Evolutionary conservation across 768 basidiomycete genomes (phyloP), one percentile per base, ranked within the genome.

Genomic region (Trametes villosa): DNA sequence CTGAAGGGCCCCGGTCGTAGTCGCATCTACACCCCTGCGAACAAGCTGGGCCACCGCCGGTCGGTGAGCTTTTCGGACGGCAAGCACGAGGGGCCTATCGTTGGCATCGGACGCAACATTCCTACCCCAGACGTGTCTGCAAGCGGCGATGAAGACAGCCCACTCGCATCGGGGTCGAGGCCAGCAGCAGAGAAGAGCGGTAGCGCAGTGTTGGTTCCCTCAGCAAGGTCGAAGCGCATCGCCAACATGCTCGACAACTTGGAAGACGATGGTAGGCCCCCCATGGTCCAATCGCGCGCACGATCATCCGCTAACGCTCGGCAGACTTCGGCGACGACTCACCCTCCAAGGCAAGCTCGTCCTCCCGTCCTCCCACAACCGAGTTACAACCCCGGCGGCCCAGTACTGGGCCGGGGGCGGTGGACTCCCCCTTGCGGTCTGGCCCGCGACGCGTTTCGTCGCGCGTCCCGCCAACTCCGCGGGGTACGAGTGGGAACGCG

Each of bases 1-100:
- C 68, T 89, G 73, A 86, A 84, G 68, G 80, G 82, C 67, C 72
- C 79, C 22, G 80, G 70, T 67, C 79, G 80, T 30, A 68, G 74
- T n/a, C 77, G 75, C 50, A 75, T 82, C 64, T 79, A 79, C 60
- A 90, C 85, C 18, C 89, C 87, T n/a, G 72, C 80, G 38, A 78
- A 78, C 48, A 76, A 70, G 53, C 64, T 74, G 17, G 74, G 75
- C 13, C 85, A 88, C 65, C 84, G 87, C n/a, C 83, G 94, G 38
- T 94, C 91, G 42, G 96, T 99, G 58, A 96, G 94, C 73, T 99
- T 99, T 77, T 97, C 95, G 26, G 97, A 99, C 71, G 97, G 97
- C 6, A 90, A 87, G 71, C 83, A 83, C 61, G 88, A 90, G 31
- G 96, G 96, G 2, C 94, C 92, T n/a, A 97, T 97, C 46, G 78